These are phyloP conservation scores for Tetrapisispora arboricola DNA, from an alignment of 805 yeast genomes.

Conservation along the genomic window DNA sequence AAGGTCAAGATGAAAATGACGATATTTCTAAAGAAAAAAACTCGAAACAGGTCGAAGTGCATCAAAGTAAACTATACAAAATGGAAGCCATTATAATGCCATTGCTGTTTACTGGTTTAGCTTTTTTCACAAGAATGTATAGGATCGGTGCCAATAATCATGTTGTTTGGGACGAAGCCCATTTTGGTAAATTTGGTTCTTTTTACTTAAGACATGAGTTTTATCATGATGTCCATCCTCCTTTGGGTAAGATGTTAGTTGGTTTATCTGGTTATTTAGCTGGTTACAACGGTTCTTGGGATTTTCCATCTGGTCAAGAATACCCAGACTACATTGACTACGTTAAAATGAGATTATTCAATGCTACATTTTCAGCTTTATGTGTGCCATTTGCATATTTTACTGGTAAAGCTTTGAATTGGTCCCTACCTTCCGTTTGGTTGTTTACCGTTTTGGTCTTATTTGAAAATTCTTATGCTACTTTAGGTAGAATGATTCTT, in stretches of 20 bases:
- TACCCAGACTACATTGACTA: slow-evolving; percentile 57
- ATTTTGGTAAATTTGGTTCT: slow-evolving; percentile 80
- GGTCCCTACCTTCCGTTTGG: slow-evolving; percentile 43
- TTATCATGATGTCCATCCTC: slow-evolving; percentile 83
- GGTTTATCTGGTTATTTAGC: slow-evolving; percentile 72
- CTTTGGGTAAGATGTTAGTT: slow-evolving; percentile 71
- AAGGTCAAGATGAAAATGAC: slow-evolving; percentile 11
- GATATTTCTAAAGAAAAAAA: slow-evolving; percentile 13
- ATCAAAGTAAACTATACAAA: slow-evolving; percentile 6
- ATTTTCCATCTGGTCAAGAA: slow-evolving; percentile 53
- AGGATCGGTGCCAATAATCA: slow-evolving; percentile 44
- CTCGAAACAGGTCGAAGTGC: neutral
- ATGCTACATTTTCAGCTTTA: slow-evolving; percentile 55
- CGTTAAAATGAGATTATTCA: slow-evolving; percentile 59
- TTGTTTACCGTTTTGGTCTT: slow-evolving; percentile 53
- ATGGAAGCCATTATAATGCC: slow-evolving; percentile 35
- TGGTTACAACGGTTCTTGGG: slow-evolving; percentile 74
- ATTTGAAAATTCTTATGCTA: slow-evolving; percentile 58
- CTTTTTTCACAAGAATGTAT: slow-evolving; percentile 49
- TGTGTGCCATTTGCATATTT: slow-evolving; percentile 64
- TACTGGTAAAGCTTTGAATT: slow-evolving; percentile 52
- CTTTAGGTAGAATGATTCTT: slow-evolving; percentile 63
- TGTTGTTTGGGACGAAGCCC: slow-evolving; percentile 88
- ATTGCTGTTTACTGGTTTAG: slow-evolving; percentile 33
- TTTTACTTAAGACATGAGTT: slow-evolving; percentile 69